These are phyloP conservation scores for Mycena sp. DNA, from an alignment of 1,284 basidiomycete genomes.

Conservation along the genomic window DNA sequence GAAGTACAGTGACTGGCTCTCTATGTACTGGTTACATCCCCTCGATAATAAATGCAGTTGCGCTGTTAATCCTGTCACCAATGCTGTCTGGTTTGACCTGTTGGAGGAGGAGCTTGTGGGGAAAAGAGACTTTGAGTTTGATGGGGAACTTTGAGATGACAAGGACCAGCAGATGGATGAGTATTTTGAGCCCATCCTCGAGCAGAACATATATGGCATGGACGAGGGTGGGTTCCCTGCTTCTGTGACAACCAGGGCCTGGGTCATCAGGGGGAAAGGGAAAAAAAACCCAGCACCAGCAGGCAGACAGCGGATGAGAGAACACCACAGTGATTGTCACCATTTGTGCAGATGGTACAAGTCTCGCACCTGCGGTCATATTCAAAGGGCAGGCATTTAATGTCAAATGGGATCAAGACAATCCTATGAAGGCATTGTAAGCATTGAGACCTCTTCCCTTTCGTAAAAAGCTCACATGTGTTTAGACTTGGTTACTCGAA, in stretches of 20 bases:
- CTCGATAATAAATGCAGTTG: constrained; percentile 44
- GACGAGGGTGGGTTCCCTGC: constrained; percentile 37
- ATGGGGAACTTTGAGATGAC: neutral
- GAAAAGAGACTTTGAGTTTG: neutral
- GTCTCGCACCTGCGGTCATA: constrained; percentile 41
- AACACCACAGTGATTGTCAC: constrained; percentile 45
- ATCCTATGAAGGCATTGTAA: constrained; percentile 37
- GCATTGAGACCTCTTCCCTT: constrained; percentile 30
- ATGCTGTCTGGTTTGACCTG: constrained; percentile 42
- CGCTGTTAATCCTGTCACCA: constrained; percentile 47
- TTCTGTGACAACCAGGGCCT: constrained; percentile 4
- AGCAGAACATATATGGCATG: constrained; percentile 35
- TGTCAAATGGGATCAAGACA: constrained; percentile 38
- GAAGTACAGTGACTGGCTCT: too few relatives aligned
- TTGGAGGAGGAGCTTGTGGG: constrained; percentile 32
- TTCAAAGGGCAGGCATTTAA: constrained; percentile 45
- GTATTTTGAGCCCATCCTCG: too few relatives aligned
- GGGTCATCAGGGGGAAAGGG: constrained; percentile 23
- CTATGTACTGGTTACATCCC: constrained; percentile 37
- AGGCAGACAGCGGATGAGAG: constrained; percentile 35
- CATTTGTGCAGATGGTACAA: constrained; percentile 46
- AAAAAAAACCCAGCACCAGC: constrained; percentile 37
- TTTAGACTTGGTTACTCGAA: constrained; percentile 41
- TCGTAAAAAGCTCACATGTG: constrained; percentile 11
- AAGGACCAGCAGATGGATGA: too few relatives aligned